Evolutionary conservation across 2,329 filamentous ascomycete genomes (phyloP).

Genomic region (Cordyceps militaris): DNA sequence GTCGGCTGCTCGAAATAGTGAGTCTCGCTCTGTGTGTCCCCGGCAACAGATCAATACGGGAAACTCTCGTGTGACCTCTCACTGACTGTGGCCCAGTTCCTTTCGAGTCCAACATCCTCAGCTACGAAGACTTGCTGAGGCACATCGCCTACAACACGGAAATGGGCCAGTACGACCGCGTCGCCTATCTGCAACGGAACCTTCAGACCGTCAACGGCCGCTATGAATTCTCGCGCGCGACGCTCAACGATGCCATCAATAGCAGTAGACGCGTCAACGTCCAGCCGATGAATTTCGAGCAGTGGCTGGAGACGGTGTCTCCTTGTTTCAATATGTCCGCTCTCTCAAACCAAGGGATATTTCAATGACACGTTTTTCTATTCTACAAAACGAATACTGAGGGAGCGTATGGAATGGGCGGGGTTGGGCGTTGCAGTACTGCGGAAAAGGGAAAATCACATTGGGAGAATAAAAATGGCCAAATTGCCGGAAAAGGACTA

Average conservation of each 20-base stretch:
- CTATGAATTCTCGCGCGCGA: slow-evolving; percentile 56
- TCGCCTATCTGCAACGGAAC: slow-evolving; percentile 52
- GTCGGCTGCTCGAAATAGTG: slow-evolving; percentile 43
- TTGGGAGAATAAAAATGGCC: too few relatives aligned
- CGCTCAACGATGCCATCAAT: slow-evolving; percentile 47
- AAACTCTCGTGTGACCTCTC: neutral
- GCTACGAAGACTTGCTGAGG: slow-evolving; percentile 34
- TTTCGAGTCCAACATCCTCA: slow-evolving; percentile 32
- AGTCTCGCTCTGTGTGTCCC: slow-evolving; percentile 16
- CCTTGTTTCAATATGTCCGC: neutral
- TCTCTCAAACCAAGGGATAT: neutral
- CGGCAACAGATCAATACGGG: neutral
- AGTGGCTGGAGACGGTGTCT: slow-evolving; percentile 39
- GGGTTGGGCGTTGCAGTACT: neutral
- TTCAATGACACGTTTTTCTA: neutral
- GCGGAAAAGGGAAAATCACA: neutral
- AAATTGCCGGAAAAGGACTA: too few relatives aligned
- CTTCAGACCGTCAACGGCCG: slow-evolving; percentile 61
- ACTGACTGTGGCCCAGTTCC: slow-evolving; percentile 26
- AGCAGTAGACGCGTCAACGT: slow-evolving; percentile 32
- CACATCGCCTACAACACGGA: slow-evolving; percentile 37
- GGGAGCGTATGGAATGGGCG: neutral
- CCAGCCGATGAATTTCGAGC: slow-evolving; percentile 42
- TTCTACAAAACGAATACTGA: too few relatives aligned
- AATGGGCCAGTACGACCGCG: slow-evolving; percentile 40